Base-by-base conservation (phyloP, 2,329 filamentous ascomycete species). In the Colletotrichum paranaense region DNA sequence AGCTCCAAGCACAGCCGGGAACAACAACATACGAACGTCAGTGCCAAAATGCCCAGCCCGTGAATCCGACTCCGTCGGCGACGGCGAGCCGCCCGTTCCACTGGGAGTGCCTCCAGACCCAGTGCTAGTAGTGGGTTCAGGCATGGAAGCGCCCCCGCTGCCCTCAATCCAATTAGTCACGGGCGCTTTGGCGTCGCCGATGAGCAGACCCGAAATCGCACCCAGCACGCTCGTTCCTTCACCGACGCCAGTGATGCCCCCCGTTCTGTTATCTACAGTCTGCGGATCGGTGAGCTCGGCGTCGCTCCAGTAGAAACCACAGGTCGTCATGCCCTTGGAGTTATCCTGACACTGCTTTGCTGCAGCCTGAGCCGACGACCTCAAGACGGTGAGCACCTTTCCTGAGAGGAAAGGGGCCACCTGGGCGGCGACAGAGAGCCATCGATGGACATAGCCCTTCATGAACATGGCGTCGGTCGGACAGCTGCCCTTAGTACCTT, bases 391-490 rank as follows among this genome's bases (percentile, higher is more conserved):
- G 74, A 84, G 80, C 72, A 91, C 87, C 0, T 67, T 72, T 8
- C 83, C 81, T 35, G 80, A 78, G 0, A 85, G 86, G 62, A 83
- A 86, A 0, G 89, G 89, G 1, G 88, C 87, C 16, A 91, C 68
- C 73, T 88, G 81, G 2, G 85, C 81, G 1, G 86, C 84, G n/a
- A 84, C 80, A 4, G 86, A 86, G 74, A 92, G 82, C 84, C 86
- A 89, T 24, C 86, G 84, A 42, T 87, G 83, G 26, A 91, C 80
- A 60, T 88, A 86, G 8, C 88, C 88, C 78, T 91, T 91, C 84
- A 89, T 91, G 24, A 86, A 85, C 66, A 85, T 83, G 79, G 91
- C 88, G 76, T 93, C 91, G 24, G 84, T 84, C 75, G 88, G 88
- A 82, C 91, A 93, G 2, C 79, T 84, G 12, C 68, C 75, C 28